Conservation (phyloP, 148 eudicot species). For the Spergularia marina region DNA sequence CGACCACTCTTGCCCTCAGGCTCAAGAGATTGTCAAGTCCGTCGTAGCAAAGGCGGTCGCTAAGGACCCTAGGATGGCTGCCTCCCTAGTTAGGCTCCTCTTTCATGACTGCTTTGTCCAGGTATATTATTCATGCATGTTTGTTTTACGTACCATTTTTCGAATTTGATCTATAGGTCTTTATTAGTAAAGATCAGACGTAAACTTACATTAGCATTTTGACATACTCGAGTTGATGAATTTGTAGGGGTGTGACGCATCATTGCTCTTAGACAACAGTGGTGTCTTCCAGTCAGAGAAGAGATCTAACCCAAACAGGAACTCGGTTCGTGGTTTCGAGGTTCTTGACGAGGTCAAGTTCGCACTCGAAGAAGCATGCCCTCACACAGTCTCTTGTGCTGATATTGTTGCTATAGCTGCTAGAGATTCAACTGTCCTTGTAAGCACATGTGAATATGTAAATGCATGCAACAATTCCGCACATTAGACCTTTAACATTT, state of each 20-base stretch:
- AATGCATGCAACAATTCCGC: not conserved
- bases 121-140: slow-evolving; percentile 19
- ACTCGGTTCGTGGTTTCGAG: slow-evolving; percentile 50
- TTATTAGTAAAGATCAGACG: too few relatives aligned
- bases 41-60: slow-evolving; percentile 47
- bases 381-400: slow-evolving; percentile 55
- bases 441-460: slow-evolving; percentile 17
- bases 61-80: slow-evolving; percentile 51
- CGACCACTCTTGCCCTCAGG: slow-evolving; percentile 44
- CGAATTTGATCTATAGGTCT: too few relatives aligned
- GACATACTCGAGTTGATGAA: not conserved
- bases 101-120: slow-evolving; percentile 64
- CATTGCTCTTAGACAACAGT: slow-evolving; percentile 44
- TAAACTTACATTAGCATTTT: not conserved
- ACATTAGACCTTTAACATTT: not conserved
- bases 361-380: slow-evolving; percentile 49
- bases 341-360: slow-evolving; percentile 50
- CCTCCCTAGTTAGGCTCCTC: slow-evolving; percentile 54
- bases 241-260: slow-evolving; percentile 57
- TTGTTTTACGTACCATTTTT: not conserved
- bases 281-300: slow-evolving; percentile 45
- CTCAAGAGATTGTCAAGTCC: slow-evolving; percentile 40
- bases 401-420: slow-evolving; percentile 48
- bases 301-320: slow-evolving; percentile 38
- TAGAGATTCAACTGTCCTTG: slow-evolving; percentile 45